A percentile compares a stretch with the other conserved stretches of the same genome.
phyloP scores from a whole-genome alignment of 345 rosid species.

The Nasturtium officinale region DNA sequence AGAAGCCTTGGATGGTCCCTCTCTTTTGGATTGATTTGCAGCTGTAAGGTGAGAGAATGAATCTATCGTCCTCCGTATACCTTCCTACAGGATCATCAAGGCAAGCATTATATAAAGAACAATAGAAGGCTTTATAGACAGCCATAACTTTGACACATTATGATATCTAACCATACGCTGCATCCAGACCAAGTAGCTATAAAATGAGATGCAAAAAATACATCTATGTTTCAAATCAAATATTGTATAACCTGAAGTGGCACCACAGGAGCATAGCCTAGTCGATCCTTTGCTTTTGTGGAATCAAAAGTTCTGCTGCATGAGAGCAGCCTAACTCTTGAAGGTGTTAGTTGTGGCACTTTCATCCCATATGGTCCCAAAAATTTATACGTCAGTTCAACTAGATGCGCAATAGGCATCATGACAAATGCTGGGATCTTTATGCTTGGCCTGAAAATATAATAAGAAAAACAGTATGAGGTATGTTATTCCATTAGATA shows the following conservation, averaged over 20 bases:
- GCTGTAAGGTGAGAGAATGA: slow-evolving; percentile 73
- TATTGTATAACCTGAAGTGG: slow-evolving; percentile 67
- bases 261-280: slow-evolving; percentile 77
- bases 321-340: slow-evolving; percentile 85
- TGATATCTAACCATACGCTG: neutral
- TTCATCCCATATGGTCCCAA: slow-evolving; percentile 89
- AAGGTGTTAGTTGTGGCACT: slow-evolving; percentile 87
- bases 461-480: slow-evolving; percentile 20
- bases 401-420: slow-evolving; percentile 86
- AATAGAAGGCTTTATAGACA: neutral
- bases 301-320: slow-evolving; percentile 77
- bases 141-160: neutral
- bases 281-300: slow-evolving; percentile 76
- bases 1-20: slow-evolving; percentile 83
- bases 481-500: neutral
- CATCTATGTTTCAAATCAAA: neutral
- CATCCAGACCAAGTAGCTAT: slow-evolving; percentile 14
- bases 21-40: slow-evolving; percentile 58
- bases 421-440: slow-evolving; percentile 72
- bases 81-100: slow-evolving; percentile 59
- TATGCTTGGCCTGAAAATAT: slow-evolving; percentile 75
- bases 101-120: neutral
- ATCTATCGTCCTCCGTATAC: slow-evolving; percentile 69
- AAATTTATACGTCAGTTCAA: slow-evolving; percentile 65
- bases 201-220: slow-evolving; percentile 1